Evolutionary conservation across 2,329 filamentous ascomycete genomes (phyloP).

Genomic region (Lithohypha guttulata): DNA sequence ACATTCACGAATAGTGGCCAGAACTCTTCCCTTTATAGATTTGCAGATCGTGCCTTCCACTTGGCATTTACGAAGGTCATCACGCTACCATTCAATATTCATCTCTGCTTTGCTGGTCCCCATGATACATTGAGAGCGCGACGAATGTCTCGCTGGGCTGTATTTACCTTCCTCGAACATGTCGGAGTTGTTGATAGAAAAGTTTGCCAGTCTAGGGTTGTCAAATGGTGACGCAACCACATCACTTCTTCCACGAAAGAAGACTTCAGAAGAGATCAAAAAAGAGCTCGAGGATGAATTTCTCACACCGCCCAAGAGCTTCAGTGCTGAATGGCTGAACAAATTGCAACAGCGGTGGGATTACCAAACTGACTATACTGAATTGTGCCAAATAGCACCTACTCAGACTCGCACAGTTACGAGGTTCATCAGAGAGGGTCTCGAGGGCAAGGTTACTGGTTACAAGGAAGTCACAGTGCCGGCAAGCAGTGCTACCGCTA

Average conservation of each 20-base stretch:
- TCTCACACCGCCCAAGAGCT: conserved; percentile 65
- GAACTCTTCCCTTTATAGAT: too few relatives aligned
- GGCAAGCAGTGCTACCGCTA: conserved; percentile 77
- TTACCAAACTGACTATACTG: conserved; percentile 63
- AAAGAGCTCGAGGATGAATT: conserved; percentile 64
- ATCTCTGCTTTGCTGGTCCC: too few relatives aligned
- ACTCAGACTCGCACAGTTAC: conserved; percentile 93
- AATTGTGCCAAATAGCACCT: conserved; percentile 75
- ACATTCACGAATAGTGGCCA: too few relatives aligned
- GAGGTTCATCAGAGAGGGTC: conserved; percentile 78
- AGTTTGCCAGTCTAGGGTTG: conserved; percentile 1
- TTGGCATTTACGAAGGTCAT: too few relatives aligned
- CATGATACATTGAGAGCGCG: too few relatives aligned
- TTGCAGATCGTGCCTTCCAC: too few relatives aligned
- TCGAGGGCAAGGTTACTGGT: conserved; percentile 84
- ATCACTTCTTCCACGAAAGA: not conserved
- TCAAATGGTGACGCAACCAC: conserved; percentile 6
- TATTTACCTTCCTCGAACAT: too few relatives aligned
- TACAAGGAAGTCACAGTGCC: conserved; percentile 92
- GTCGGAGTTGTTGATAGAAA: conserved; percentile 5
- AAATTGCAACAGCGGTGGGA: conserved; percentile 84
- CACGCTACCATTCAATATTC: too few relatives aligned
- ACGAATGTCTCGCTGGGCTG: too few relatives aligned
- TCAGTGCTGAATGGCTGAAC: conserved; percentile 80
- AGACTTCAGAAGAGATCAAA: conserved; percentile 41